A percentile compares a stretch with the other conserved stretches of the same genome.
Evolutionary conservation across 805 yeast species (phyloP).

Genomic region (Priceomyces castillae): DNA sequence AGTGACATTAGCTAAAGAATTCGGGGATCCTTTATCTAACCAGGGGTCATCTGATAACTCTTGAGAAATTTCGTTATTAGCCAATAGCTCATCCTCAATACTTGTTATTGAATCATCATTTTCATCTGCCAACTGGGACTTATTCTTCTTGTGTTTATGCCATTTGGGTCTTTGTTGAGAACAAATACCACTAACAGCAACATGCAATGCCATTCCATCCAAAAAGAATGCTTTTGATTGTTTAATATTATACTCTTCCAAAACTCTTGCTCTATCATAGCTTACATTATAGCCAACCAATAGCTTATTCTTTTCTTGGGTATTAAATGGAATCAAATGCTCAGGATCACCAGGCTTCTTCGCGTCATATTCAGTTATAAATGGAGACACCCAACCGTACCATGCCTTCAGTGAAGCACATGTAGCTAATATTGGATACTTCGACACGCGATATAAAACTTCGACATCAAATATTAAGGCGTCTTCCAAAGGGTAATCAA

Average conservation of each 20-base stretch:
- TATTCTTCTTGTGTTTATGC: slow-evolving; percentile 53
- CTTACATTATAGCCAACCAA: slow-evolving; percentile 89
- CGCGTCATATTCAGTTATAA: slow-evolving; percentile 52
- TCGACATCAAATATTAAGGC: slow-evolving; percentile 87
- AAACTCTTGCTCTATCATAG: slow-evolving; percentile 82
- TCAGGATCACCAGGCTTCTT: slow-evolving; percentile 20
- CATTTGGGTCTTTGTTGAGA: slow-evolving; percentile 85
- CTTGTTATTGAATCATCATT: slow-evolving; percentile 20
- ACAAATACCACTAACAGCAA: slow-evolving; percentile 88
- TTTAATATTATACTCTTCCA: slow-evolving; percentile 74
- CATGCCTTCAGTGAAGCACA: slow-evolving; percentile 78
- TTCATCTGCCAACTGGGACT: slow-evolving; percentile 16
- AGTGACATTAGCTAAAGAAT: slow-evolving; percentile 78
- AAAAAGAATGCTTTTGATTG: slow-evolving; percentile 72
- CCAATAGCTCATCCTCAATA: neutral
- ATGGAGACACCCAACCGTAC: slow-evolving; percentile 96
- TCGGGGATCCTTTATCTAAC: slow-evolving; percentile 73
- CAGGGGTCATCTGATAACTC: slow-evolving; percentile 70
- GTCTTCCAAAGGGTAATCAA: slow-evolving; percentile 68
- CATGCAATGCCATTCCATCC: slow-evolving; percentile 92
- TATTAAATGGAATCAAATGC: slow-evolving; percentile 77
- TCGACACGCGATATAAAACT: slow-evolving; percentile 70
- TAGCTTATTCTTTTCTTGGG: slow-evolving; percentile 46
- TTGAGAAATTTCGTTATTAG: slow-evolving; percentile 15
- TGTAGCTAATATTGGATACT: slow-evolving; percentile 75